phyloP scores from a whole-genome alignment of 306 rosid genomes.

The Cucurbita maxima region DNA sequence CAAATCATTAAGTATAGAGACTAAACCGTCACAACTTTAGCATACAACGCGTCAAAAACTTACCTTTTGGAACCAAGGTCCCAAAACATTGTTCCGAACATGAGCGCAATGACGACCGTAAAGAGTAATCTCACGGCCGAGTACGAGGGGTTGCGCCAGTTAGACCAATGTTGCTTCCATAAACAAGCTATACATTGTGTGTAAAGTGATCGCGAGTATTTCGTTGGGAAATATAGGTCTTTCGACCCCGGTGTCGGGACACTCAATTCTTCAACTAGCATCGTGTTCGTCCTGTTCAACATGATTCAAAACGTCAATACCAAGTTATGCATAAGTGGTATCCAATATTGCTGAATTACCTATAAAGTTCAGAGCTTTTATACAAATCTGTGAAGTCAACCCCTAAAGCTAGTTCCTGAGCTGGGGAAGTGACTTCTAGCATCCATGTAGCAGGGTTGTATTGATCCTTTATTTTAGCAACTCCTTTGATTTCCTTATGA shows the following conservation, averaged over 20 bases:
- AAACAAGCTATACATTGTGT: slow-evolving; percentile 43
- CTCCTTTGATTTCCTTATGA: slow-evolving; percentile 23
- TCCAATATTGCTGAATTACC: slow-evolving; percentile 8
- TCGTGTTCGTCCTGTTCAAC: slow-evolving; percentile 45
- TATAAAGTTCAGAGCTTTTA: slow-evolving; percentile 24
- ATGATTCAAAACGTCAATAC: background rate
- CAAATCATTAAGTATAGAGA: background rate
- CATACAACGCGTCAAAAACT: background rate
- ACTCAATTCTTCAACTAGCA: slow-evolving; percentile 35
- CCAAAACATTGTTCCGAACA: slow-evolving; percentile 67
- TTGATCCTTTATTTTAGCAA: slow-evolving; percentile 19
- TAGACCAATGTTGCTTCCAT: slow-evolving; percentile 63
- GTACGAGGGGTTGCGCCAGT: slow-evolving; percentile 52
- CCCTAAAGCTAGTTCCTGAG: slow-evolving; percentile 24
- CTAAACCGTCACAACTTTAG: no score
- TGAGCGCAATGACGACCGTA: slow-evolving; percentile 31
- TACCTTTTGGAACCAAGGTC: slow-evolving; percentile 57
- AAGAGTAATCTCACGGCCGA: slow-evolving; percentile 36
- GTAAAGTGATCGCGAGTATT: slow-evolving; percentile 32
- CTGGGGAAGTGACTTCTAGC: slow-evolving; percentile 32
- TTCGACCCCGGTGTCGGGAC: slow-evolving; percentile 32
- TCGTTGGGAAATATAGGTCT: slow-evolving; percentile 36
- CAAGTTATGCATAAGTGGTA: background rate
- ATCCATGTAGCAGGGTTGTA: slow-evolving; percentile 46
- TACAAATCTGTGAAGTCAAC: slow-evolving; percentile 24